Evolutionary conservation across 495 filamentous ascomycete species (phyloP), one percentile per base, ranked within the genome.

Genomic region (Penicillium paradoxum): DNA sequence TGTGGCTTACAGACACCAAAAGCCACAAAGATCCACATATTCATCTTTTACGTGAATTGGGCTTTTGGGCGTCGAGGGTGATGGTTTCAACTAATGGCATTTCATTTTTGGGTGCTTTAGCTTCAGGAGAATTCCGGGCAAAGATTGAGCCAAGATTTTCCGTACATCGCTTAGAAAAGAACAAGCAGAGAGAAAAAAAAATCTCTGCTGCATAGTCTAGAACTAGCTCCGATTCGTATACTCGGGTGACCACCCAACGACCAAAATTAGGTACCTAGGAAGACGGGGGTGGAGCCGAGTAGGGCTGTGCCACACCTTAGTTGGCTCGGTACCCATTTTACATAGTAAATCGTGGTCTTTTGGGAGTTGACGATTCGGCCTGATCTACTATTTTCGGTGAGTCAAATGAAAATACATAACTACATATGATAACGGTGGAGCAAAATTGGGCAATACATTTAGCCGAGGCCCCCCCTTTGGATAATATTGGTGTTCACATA

Each of bases 221-320:
- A 33, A 51, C 49, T 54, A 54, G 52, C 19, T 46, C 29, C 41
- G 34, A 46, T 32, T 44, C n/a, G 34, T 33, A 19, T 27, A 48
- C 44, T 47, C 42, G 36, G 51, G 41, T 44, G 48, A 55, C 50
- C 49, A 45, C n/a, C 4, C 10, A 14, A 37, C 18, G 48, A 45
- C 54, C 53, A 58, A 52, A 57, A 54, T 57, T 57, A 43, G 49
- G 49, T n/a, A n/a, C n/a, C n/a, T n/a, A 50, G 42, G 4, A 30
- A 15, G 27, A 50, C 25, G 49, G 49, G 49, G 49, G 49, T 51
- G 49, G 49, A 51, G 49, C 49, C 49, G 37, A 42, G 22, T 54
- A 63, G 51, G 60, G 60, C 60, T 63, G 60, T 60, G 60, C 60
- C 60, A 63, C 60, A 63, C 60, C 53, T 57, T 49, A 45, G 36